A percentile compares a stretch with the other conserved stretches of the same genome.
Conservation (phyloP, 345 rosid genomes). For the Jatropha curcas region DNA sequence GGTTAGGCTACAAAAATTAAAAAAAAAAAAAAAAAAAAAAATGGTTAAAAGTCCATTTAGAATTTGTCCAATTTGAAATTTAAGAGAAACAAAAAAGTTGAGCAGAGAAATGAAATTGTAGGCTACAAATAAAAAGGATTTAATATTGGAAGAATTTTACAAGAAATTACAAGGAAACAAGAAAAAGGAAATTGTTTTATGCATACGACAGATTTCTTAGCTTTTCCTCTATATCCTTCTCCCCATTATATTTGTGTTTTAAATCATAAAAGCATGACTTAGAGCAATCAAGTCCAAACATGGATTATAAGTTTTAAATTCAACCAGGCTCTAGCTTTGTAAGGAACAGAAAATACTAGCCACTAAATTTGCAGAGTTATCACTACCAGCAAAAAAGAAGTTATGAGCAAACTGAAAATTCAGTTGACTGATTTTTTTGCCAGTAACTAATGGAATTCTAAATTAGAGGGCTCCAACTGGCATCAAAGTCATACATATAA, state of each 20-base stretch:
- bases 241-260: not conserved
- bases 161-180: not conserved
- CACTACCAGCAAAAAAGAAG: too few species aligned
- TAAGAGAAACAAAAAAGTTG: not conserved
- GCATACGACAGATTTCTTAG: not conserved
- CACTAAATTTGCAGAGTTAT: not conserved
- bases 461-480: not conserved
- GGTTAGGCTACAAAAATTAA: not conserved
- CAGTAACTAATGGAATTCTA: constrained; percentile 1
- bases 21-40: too few species aligned
- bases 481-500: not conserved
- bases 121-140: not conserved
- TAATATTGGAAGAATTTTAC: not conserved
- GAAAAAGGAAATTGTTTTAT: not conserved
- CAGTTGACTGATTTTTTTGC: not conserved
- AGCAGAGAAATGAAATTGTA: not conserved
- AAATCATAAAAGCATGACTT: not conserved
- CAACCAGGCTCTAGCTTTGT: not conserved
- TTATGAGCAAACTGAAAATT: not conserved
- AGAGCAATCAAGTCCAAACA: not conserved
- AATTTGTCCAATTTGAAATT: too few species aligned
- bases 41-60: not conserved
- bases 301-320: not conserved
- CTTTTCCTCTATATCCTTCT: not conserved
- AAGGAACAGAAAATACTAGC: not conserved